Base-by-base conservation (phyloP, 306 rosid species). In the Corylus avellana region DNA sequence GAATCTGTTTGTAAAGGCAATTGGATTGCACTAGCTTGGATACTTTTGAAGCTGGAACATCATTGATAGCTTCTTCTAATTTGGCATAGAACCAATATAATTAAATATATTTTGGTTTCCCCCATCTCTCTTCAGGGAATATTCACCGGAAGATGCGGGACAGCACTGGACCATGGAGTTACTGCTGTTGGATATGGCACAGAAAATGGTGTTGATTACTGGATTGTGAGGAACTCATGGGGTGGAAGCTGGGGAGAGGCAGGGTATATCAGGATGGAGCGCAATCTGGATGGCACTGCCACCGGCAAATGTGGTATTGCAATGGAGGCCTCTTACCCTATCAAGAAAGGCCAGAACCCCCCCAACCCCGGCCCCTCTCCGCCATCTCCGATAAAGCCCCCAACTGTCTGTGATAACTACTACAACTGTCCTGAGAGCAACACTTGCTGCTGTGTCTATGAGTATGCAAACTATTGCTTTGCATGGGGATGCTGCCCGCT, bases 401-500 rank as follows among this genome's bases (percentile, higher is more conserved):
- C 98, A 35, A 57, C 85, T 44, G 96, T 91, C 3, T 96, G 99
- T 70, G 97, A 90, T 63, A 82, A 67, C 17, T 91, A 88, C 87
- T 91, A 77, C 73, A 83, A 81, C 74, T 96, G 99, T 66, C 76
- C 91, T 0, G 75, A 70, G 46, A 66, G 84, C 58, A 71, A 81
- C 35, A 96, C 99, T n/a, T 93, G 99, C 80, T 96, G 99, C 92
- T 96, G 99, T 37, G 12, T 89, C 20, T 96, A 42, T 2, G 75
- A 87, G 72, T 87, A 20, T 64, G 88, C 84, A 69, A 84, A 42
- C 2, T 57, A 70, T 27, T 96, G 99, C 88, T 84, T 85, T 57
- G 78, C 82, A 29, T 96, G 98, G 98, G 98, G 98, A 68, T 96
- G 99, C 78, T 96, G 99, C 78, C 97, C 99, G 25, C 97, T 96